Base-by-base conservation (phyloP, 2,329 filamentous ascomycete genomes). In the Lasiodiplodia theobromae region DNA sequence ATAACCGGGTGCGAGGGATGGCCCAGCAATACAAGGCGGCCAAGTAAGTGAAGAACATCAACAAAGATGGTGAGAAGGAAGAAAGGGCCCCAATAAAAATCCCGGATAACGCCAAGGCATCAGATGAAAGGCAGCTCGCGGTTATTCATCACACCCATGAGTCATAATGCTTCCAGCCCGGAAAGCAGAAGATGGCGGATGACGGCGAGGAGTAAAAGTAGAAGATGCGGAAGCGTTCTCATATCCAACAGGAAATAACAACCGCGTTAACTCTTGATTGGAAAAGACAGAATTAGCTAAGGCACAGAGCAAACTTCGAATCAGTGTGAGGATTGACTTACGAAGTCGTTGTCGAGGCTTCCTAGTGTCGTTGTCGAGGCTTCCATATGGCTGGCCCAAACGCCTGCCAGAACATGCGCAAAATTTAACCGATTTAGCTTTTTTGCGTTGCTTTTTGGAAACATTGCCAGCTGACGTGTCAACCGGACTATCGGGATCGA, bases 21-120 rank as follows among this genome's bases (percentile, higher is more conserved):
- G 21, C n/a, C 25, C 31, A 51, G 31, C n/a, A 51, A 23, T 34
- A 63, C 31, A 51, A 18, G 44, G 7, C 23, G 23, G 37, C 57
- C 23, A 44, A 63, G 47, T 10, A 51, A 18, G 58, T 12, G 23
- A 51, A 63, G 23, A 31, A 64, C 47, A 64, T 64, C 44, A 52
- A 52, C 60, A 52, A 34, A 52, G n/a, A 38, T 52, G 44, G 47
- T 52, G 18, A 52, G 25, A 34, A 16, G 47, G 8, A 38, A 38
- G 14, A 52, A 52, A 64, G n/a, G 47, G 25, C 28, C 44, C 60
- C 25, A 51, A 64, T 34, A 49, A 37, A 7, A 7, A 38, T 51
- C 44, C 34, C n/a, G n/a, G 10, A 38, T 28, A 52, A 38, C 44
- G 49, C 58, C 58, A 63, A 63, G 38, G 21, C 25, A 11, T 38